Percentiles rank a stretch among this genome's conserved stretches.
Conservation (phyloP, 176 grass and related monocot genomes). For the Ananas comosus region DNA sequence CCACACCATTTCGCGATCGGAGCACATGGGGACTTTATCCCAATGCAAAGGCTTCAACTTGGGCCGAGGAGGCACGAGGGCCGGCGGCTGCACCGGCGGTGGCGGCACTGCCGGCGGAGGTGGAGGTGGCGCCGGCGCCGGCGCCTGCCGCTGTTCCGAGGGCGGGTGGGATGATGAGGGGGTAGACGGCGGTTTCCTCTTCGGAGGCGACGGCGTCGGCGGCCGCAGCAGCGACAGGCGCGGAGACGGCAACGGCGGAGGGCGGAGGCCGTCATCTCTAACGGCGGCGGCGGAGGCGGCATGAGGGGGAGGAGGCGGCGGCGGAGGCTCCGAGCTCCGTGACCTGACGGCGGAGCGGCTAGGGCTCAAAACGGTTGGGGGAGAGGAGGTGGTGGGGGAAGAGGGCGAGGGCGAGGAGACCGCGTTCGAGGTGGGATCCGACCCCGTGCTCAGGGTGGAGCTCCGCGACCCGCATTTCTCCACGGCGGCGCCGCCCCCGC, state of each 20-base stretch:
- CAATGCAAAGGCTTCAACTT: slow-evolving; percentile 49
- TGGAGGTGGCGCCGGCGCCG: slow-evolving; percentile 12
- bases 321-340: not conserved
- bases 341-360: not conserved
- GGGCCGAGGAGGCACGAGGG: not conserved
- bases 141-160: not conserved
- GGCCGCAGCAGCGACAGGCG: slow-evolving; percentile 8
- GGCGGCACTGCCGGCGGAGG: slow-evolving; percentile 23
- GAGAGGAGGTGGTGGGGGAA: slow-evolving; percentile 4
- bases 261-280: not conserved
- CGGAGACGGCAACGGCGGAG: slow-evolving; percentile 6
- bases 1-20: slow-evolving; percentile 45
- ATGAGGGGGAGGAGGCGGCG: no score
- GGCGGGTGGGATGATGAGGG: slow-evolving; percentile 9
- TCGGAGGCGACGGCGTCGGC: slow-evolving; percentile 22
- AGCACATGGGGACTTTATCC: slow-evolving; percentile 52
- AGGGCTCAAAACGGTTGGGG: not conserved
- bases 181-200: slow-evolving; percentile 5
- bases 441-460: slow-evolving; percentile 20
- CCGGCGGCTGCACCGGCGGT: slow-evolving; percentile 7
- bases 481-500: not conserved
- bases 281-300: no score
- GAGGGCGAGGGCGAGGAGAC: slow-evolving; percentile 6
- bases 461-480: slow-evolving; percentile 12
- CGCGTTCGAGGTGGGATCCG: slow-evolving; percentile 11